Base-by-base conservation (phyloP, 1,284 basidiomycete genomes). In the Ustilago bromivora region DNA sequence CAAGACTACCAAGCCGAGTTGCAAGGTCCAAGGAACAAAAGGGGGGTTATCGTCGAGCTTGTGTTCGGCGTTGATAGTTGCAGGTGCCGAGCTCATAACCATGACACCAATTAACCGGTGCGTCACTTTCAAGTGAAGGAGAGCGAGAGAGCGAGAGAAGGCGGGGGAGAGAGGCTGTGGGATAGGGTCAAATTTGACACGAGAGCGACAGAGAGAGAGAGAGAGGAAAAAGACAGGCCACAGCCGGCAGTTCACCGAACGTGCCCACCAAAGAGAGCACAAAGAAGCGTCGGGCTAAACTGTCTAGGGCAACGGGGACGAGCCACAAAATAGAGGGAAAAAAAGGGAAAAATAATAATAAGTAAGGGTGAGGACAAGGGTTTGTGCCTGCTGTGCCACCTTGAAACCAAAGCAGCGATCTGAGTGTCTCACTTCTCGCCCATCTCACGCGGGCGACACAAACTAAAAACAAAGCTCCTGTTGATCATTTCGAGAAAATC, bases 221-320 rank as follows among this genome's bases (percentile, higher is more conserved):
- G 15, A 41, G 40, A 41, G 13, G 15, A 28, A 43, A 57, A n/a
- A 23, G 52, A 31, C 49, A 54, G 19, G 32, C 19, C 38, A 35
- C 32, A 23, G 38, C 59, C 66, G 57, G 60, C 57, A 55, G 52
- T 51, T 34, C 49, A 38, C 54, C 53, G 57, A 57, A n/a, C 60
- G 63, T 64, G 57, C 61, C 67, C 61, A 57, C 23, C 28, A 46
- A 23, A 57, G 31, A 46, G 35, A 13, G 32, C 41, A 62, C 38
- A 9, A 32, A 46, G 67, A 38, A 56, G 58, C 69, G 69, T 71
- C 55, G 63, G 69, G 43, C 60, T 71, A 62, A 66, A 51, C 57
- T 46, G 19, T 56, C 69, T 71, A 46, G 69, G 51, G 41, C 64
- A 23, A 71, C 61, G 66, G 54, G 61, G 35, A 35, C 15, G 40